Percentiles rank a stretch among this genome's conserved stretches.
Evolutionary conservation across 169 alveolate species (phyloP).

Genomic region (Plasmodium relictum): DNA sequence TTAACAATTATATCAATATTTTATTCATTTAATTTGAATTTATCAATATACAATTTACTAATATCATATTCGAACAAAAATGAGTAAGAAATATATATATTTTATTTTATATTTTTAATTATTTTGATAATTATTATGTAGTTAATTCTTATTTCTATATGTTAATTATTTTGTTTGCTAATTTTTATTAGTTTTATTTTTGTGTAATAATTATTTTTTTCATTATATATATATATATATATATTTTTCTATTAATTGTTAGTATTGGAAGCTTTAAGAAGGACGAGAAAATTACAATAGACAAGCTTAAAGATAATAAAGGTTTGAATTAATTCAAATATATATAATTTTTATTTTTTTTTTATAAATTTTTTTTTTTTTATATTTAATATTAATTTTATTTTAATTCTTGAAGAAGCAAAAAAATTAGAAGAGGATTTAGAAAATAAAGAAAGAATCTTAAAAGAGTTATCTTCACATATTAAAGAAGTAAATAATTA

Average conservation of each 20-base stretch:
- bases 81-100: conserved; percentile 10
- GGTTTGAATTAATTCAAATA: background rate
- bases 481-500: conserved; percentile 28
- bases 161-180: background rate
- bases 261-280: background rate
- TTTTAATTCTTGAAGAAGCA: conserved; percentile 25
- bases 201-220: background rate
- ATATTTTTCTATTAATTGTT: background rate
- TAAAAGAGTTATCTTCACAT: conserved; percentile 55
- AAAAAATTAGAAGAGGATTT: conserved; percentile 66
- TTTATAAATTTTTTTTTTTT: background rate
- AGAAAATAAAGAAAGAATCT: conserved; percentile 66
- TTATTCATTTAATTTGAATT: conserved; percentile 41
- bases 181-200: background rate
- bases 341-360: background rate
- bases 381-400: background rate
- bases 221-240: background rate
- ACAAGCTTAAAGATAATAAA: background rate
- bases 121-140: background rate
- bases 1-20: conserved; percentile 53
- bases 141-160: background rate
- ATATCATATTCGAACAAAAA: conserved; percentile 23
- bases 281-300: background rate
- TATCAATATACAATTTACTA: conserved; percentile 43
- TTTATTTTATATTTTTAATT: background rate